Percentiles rank a stretch among this genome's conserved stretches.
Conservation (phyloP, 78 protist genomes). For the Chrysochromulina parva region DNA sequence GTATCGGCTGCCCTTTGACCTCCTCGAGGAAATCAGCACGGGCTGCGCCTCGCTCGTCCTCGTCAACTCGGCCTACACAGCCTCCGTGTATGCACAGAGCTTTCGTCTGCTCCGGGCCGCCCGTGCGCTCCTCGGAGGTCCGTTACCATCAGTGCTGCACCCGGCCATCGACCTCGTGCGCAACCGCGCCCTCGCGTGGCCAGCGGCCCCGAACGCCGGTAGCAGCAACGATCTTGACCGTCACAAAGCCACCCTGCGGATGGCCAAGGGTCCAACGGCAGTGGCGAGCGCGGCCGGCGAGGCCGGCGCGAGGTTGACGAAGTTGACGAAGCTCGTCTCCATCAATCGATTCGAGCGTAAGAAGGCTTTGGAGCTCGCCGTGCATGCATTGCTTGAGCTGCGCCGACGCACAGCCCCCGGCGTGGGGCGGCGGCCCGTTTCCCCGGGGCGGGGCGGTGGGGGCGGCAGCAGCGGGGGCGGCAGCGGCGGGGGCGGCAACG, state of each 20-base stretch:
- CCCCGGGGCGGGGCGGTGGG: too few relatives aligned
- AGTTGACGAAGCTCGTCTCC: slow-evolving; percentile 62
- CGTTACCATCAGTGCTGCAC: not conserved
- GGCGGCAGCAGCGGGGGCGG: not conserved
- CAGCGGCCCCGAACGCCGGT: not conserved
- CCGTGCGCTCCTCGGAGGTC: not conserved
- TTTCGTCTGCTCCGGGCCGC: not conserved
- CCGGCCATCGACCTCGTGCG: not conserved
- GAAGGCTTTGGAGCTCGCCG: slow-evolving; percentile 89
- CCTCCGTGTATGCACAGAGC: not conserved
- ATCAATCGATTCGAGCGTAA: slow-evolving; percentile 95
- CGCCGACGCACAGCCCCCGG: not conserved
- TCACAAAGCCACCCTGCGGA: too few relatives aligned
- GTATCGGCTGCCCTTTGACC: slow-evolving; percentile 92
- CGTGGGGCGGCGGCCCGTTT: too few relatives aligned
- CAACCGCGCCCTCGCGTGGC: not conserved
- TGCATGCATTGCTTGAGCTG: slow-evolving; percentile 70
- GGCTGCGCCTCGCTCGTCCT: slow-evolving; percentile 31
- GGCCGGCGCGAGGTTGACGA: not conserved
- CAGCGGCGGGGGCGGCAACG: not conserved
- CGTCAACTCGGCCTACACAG: slow-evolving; percentile 14
- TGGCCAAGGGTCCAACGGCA: slow-evolving; percentile 53
- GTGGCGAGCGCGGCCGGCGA: not conserved
- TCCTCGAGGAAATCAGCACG: slow-evolving; percentile 82
- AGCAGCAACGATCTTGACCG: too few relatives aligned